Base-by-base conservation (phyloP, 306 rosid genomes). In the Sicyos baderoa region DNA sequence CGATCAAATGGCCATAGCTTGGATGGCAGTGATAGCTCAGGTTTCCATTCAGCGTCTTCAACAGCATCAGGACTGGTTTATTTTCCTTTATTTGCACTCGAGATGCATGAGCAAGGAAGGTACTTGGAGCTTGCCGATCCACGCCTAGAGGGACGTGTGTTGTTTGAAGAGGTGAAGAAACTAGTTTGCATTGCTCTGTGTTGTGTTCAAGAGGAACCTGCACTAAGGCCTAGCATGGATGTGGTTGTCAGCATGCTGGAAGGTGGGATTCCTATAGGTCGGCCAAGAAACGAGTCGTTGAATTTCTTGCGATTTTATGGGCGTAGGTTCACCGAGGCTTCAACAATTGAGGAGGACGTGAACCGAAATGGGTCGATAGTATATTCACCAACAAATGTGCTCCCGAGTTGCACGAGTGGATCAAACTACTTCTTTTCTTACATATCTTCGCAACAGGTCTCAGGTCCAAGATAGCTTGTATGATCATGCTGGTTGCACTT, bases 181-280 rank as follows among this genome's bases (percentile, higher is more conserved):
- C 66, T 93, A 16, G 87, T 86, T 77, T 80, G 84, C 12, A 61
- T 93, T 14, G 94, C 95, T 22, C 77, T 93, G 81, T 89, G 91
- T 72, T 93, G 95, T 62, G 97, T 86, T 64, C 93, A 93, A 7
- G 98, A 93, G 82, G 97, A 88, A 29, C 98, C 98, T 0, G 40
- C 70, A 12, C 84, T 86, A 18, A 84, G 98, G 83, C 98, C 97
- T 19, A 88, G 64, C 77, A 89, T 93, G 93, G 86, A 68, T 61
- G 66, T 77, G 42, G 85, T 86, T 73, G 95, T 88, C 70, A 82
- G 95, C 62, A 89, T 86, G 94, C 76, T 89, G 85, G 96, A 89
- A 81, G 97, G 97, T 48, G 88, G 84, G 22, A 85, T 81, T 73
- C 80, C 91, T 22, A 16, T 82, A 72, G 70, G 82, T 21, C 81